Evolutionary conservation across 257 asterid genomes (phyloP), one percentile per base, ranked within the genome.

Genomic region (Echium plantagineum): DNA sequence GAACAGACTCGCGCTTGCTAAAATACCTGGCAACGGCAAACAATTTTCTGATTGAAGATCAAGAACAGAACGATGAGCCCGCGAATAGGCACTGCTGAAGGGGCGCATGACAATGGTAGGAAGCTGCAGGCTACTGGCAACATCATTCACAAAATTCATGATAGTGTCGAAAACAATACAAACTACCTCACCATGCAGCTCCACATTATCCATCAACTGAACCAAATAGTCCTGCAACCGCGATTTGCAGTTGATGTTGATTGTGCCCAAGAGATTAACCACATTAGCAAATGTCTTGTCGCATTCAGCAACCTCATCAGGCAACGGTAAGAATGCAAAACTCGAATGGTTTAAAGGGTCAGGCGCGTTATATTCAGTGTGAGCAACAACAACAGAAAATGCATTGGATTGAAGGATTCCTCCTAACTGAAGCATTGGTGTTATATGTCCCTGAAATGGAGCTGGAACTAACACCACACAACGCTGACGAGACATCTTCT

Each of bases 21-120:
- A n/a, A n/a, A n/a, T n/a, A n/a, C n/a, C 82, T 65, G 70, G 64
- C 55, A 77, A 42, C 16, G 86, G 87, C 59, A 78, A 10, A 6
- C 61, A 3, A 19, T 71, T 65, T 9, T 81, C 46, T 22, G 61
- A 55, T 0, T 52, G 70, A 9, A 83, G 76, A 20, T 54, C 77
- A 13, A 63, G 63, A 61, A 78, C 5, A 57, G 19, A 57, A 16
- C 20, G 3, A 31, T 48, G 61, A 56, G 89, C 57, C 32, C 72
- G 69, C 66, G 74, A 26, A 58, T 21, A 77, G 15, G 74, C 63
- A 12, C 82, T 83, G 15, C 48, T 18, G 24, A 20, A 52, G 17
- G 88, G 63, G 12, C 77, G 71, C 7, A 86, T 71, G 55, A 81
- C 69, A 5, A 84, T 70, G 15, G 74, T 73, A 0, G 87, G 94